phyloP scores from a whole-genome alignment of 768 basidiomycete genomes.

The Russula ochroleuca region DNA sequence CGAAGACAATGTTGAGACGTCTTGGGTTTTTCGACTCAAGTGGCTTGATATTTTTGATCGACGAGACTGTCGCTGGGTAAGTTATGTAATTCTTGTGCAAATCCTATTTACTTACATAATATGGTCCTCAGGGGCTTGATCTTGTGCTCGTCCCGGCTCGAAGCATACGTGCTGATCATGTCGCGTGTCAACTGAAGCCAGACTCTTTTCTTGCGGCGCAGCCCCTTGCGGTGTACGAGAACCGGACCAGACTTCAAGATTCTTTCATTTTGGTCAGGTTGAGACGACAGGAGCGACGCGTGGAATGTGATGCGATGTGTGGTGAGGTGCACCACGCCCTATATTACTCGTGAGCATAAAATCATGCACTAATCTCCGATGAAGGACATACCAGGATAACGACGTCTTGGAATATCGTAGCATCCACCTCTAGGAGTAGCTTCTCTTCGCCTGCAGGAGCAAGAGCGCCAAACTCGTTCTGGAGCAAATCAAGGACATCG shows the following conservation, averaged over 20 bases:
- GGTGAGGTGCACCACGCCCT: conserved; percentile 61
- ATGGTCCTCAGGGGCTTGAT: conserved; percentile 50
- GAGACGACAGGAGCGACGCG: conserved; percentile 50
- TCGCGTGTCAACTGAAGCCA: conserved; percentile 62
- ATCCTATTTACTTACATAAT: conserved; percentile 40
- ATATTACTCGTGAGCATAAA: conserved; percentile 6
- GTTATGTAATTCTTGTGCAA: background rate
- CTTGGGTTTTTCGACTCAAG: conserved; percentile 44
- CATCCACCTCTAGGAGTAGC: conserved; percentile 51
- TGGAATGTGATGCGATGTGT: conserved; percentile 64
- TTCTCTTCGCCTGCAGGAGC: conserved; percentile 44
- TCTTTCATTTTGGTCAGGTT: conserved; percentile 35
- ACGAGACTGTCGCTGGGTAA: conserved; percentile 41
- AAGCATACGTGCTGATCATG: conserved; percentile 54
- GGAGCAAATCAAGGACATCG: conserved; percentile 48
- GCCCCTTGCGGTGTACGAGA: conserved; percentile 43
- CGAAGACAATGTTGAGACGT: conserved; percentile 38
- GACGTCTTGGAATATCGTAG: conserved; percentile 45
- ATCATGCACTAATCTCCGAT: conserved; percentile 14
- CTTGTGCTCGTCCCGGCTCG: conserved; percentile 50
- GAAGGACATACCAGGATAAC: conserved; percentile 40
- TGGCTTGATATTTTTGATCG: conserved; percentile 43
- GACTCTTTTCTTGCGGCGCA: conserved; percentile 45
- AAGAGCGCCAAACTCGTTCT: conserved; percentile 54
- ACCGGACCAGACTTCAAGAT: conserved; percentile 51